Percentiles rank a stretch among this genome's conserved stretches.
These are phyloP conservation scores for Sanguinoderma infundibulare DNA, from an alignment of 1,284 basidiomycete species.

Conservation along the genomic window DNA sequence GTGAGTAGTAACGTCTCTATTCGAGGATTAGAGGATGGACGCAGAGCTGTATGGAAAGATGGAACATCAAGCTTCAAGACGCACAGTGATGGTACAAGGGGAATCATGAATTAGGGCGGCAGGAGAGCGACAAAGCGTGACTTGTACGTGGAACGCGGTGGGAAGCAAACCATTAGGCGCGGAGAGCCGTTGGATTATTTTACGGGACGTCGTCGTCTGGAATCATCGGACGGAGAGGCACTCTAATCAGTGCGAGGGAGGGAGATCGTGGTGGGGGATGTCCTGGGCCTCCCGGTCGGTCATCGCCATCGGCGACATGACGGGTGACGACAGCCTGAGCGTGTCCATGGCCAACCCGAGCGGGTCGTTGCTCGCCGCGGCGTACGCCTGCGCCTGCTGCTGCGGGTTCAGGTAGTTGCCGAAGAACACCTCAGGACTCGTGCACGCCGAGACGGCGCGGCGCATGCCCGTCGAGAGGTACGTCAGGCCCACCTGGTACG, in stretches of 20 bases:
- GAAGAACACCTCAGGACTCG: slow-evolving; percentile 91
- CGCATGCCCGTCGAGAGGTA: slow-evolving; percentile 95
- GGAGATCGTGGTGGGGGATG: neutral
- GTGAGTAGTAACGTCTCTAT: slow-evolving; percentile 3
- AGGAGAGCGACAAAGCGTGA: neutral
- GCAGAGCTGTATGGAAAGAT: neutral
- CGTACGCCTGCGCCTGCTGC: slow-evolving; percentile 37
- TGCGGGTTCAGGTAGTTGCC: slow-evolving; percentile 48
- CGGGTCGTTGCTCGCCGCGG: slow-evolving; percentile 55
- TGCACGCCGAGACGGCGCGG: slow-evolving; percentile 91
- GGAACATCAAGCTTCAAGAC: neutral
- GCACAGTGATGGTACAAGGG: neutral
- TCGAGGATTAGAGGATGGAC: neutral
- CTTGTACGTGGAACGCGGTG: neutral
- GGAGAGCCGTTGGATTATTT: slow-evolving; percentile 15
- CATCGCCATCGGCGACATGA: slow-evolving; percentile 15
- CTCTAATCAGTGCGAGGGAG: neutral
- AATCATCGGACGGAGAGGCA: neutral
- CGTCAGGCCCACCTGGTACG: slow-evolving; percentile 94
- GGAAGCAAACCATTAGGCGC: slow-evolving; percentile 13
- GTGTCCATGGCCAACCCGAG: slow-evolving; percentile 75
- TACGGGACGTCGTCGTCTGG: slow-evolving; percentile 12
- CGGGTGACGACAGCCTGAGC: slow-evolving; percentile 39
- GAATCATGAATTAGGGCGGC: neutral
- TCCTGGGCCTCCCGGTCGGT: neutral